Evolutionary conservation across 306 rosid species (phyloP).

Genomic region (Potentilla sterilis): DNA sequence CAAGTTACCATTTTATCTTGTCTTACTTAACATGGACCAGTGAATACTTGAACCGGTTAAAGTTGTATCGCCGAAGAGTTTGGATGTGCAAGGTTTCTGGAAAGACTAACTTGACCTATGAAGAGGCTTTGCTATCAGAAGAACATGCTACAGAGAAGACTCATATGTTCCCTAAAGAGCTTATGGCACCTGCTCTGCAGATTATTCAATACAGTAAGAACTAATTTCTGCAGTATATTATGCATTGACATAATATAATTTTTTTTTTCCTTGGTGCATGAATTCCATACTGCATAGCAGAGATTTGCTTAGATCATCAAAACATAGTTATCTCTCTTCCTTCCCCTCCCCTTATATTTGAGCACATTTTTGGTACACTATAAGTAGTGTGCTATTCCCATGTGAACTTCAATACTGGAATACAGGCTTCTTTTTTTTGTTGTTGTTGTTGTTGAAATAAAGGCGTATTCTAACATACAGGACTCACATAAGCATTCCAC

Average conservation of each 20-base stretch:
- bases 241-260: background rate
- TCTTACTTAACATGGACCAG: conserved; percentile 55
- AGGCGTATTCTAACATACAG: background rate
- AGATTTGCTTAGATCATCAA: background rate
- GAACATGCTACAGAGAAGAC: conserved; percentile 76
- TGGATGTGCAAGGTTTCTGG: conserved; percentile 89
- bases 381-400: background rate
- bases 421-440: too few relatives aligned
- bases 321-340: background rate
- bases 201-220: conserved; percentile 86
- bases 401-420: too few relatives aligned
- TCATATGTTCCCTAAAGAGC: conserved; percentile 77
- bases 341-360: background rate
- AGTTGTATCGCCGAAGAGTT: conserved; percentile 76
- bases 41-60: conserved; percentile 67
- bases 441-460: too few relatives aligned
- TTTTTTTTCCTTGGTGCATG: background rate
- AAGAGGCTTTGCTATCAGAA: conserved; percentile 93
- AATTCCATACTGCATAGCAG: background rate
- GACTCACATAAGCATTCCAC: background rate
- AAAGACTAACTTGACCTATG: conserved; percentile 79
- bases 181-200: conserved; percentile 62
- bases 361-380: background rate
- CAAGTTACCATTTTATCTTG: conserved; percentile 16
- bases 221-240: background rate